Percentiles rank a stretch among this genome's conserved stretches.
These are phyloP conservation scores for Phialocephala sp. DNA, from an alignment of 2,329 filamentous ascomycete genomes.

Conservation along the genomic window DNA sequence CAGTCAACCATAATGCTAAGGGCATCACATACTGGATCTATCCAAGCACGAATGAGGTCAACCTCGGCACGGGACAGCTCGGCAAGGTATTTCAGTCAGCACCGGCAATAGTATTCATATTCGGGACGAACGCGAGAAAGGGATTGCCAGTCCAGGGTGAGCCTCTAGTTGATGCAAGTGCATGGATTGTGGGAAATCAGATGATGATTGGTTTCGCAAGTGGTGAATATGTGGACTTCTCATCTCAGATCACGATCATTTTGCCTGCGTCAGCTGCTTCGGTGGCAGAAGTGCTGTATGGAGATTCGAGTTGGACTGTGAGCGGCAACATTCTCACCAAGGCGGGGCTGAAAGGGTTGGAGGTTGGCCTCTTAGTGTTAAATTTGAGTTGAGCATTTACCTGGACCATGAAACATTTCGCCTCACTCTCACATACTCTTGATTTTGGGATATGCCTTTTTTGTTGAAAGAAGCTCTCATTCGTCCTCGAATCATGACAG, in stretches of 20 bases:
- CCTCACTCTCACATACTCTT: not conserved
- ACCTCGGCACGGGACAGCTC: slow-evolving; percentile 44
- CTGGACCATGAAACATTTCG: not conserved
- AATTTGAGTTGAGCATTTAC: slow-evolving; percentile 22
- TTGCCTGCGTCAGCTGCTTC: slow-evolving; percentile 26
- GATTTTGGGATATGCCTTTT: not conserved
- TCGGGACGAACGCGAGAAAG: slow-evolving; percentile 39
- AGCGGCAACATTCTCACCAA: slow-evolving; percentile 30
- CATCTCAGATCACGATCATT: slow-evolving; percentile 24
- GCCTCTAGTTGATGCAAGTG: slow-evolving; percentile 45
- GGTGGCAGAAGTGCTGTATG: slow-evolving; percentile 32
- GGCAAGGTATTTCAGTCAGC: slow-evolving; percentile 47
- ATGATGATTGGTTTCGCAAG: slow-evolving; percentile 49
- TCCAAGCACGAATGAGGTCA: slow-evolving; percentile 44
- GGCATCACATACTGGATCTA: slow-evolving; percentile 54
- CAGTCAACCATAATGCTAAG: slow-evolving; percentile 56
- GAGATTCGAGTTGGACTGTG: slow-evolving; percentile 33
- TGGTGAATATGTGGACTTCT: slow-evolving; percentile 39
- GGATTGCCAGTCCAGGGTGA: slow-evolving; percentile 24
- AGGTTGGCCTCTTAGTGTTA: slow-evolving; percentile 35
- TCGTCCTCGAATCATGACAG: not conserved
- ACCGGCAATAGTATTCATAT: slow-evolving; percentile 45
- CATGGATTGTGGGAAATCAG: slow-evolving; percentile 46
- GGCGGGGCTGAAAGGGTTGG: slow-evolving; percentile 33
- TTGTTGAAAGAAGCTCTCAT: not conserved